Conservation (phyloP, 192 early-diverging fungal species). For the Endogone sp. region DNA sequence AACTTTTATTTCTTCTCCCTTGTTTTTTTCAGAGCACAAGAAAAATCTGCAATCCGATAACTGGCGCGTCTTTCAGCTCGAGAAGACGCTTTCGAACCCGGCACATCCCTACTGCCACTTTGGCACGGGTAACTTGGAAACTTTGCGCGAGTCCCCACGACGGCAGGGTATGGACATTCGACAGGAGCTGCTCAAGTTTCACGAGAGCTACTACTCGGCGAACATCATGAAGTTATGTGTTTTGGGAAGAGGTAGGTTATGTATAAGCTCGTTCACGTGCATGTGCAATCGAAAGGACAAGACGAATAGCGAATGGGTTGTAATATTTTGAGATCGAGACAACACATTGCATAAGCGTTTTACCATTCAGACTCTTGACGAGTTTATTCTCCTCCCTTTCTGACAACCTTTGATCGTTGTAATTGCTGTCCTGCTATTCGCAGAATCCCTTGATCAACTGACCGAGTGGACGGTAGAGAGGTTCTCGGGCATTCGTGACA, state of each 20-base stretch:
- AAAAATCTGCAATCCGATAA: slow-evolving; percentile 90
- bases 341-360: no score
- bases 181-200: slow-evolving; percentile 80
- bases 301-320: not conserved
- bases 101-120: slow-evolving; percentile 86
- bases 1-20: not conserved
- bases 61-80: slow-evolving; percentile 88
- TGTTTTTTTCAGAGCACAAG: slow-evolving; percentile 68
- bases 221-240: slow-evolving; percentile 95
- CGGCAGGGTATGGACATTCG: slow-evolving; percentile 76
- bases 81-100: slow-evolving; percentile 73
- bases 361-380: no score
- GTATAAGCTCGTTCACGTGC: no score
- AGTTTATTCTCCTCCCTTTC: no score
- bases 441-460: slow-evolving; percentile 84
- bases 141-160: slow-evolving; percentile 65
- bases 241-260: slow-evolving; percentile 66
- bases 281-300: no score
- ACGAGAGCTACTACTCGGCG: slow-evolving; percentile 86
- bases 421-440: not conserved
- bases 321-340: not conserved
- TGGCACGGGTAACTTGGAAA: slow-evolving; percentile 89
- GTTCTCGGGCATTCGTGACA: slow-evolving; percentile 79
- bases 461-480: slow-evolving; percentile 77
- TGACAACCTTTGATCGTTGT: no score